Evolutionary conservation across 2,329 filamentous ascomycete genomes (phyloP).

Genomic region (Tolypocladium tundrense): DNA sequence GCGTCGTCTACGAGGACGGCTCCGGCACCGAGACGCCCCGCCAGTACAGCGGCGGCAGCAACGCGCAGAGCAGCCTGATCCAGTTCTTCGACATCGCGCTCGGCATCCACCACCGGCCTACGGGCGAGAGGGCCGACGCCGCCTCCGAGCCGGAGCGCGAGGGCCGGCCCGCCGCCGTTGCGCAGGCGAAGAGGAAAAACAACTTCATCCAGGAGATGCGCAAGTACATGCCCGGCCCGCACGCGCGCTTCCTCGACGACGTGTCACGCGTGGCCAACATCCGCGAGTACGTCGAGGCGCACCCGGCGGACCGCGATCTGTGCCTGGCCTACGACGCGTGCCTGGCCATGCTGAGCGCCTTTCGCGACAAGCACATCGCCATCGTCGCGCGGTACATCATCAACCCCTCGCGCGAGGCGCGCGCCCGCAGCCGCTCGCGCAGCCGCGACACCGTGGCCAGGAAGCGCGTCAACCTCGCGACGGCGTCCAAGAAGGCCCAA

Average conservation of each 20-base stretch:
- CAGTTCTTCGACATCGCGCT: slow-evolving; percentile 95
- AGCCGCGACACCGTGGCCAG: slow-evolving; percentile 40
- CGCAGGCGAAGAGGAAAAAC: slow-evolving; percentile 23
- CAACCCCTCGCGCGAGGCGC: slow-evolving; percentile 68
- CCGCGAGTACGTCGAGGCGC: slow-evolving; percentile 62
- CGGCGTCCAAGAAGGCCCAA: slow-evolving; percentile 38
- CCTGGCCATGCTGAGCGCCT: slow-evolving; percentile 55
- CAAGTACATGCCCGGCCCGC: slow-evolving; percentile 88
- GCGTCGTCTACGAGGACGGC: slow-evolving; percentile 80
- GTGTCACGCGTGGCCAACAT: slow-evolving; percentile 77
- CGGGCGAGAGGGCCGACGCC: slow-evolving; percentile 54
- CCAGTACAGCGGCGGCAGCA: slow-evolving; percentile 88
- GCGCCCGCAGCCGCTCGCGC: slow-evolving; percentile 51
- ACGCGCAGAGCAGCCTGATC: slow-evolving; percentile 92
- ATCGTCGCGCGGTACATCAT: slow-evolving; percentile 96
- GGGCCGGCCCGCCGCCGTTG: slow-evolving; percentile 12
- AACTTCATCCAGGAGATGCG: slow-evolving; percentile 98
- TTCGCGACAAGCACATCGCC: slow-evolving; percentile 91
- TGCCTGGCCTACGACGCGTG: slow-evolving; percentile 84
- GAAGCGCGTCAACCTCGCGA: slow-evolving; percentile 50
- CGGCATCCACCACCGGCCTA: slow-evolving; percentile 82
- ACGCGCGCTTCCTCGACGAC: slow-evolving; percentile 79
- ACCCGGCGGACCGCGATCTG: slow-evolving; percentile 53
- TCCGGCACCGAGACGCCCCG: slow-evolving; percentile 58
- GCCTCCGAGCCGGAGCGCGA: slow-evolving; percentile 28